Evolutionary conservation across 352 stramenopile genomes (phyloP).

Genomic region (Globisporangium carolinianum): DNA sequence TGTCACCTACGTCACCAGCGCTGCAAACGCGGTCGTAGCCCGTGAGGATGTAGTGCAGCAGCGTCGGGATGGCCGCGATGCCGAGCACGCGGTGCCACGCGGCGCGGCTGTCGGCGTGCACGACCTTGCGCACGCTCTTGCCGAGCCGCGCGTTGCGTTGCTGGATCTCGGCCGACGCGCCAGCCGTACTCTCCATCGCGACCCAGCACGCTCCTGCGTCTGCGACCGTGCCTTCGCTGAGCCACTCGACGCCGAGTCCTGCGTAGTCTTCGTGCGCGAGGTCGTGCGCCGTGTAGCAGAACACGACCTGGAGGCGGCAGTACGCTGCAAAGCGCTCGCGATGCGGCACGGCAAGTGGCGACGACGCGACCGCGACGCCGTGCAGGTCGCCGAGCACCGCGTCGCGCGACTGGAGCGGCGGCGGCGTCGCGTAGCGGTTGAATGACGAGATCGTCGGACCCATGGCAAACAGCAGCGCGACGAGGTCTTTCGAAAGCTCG

Average conservation of each 20-base stretch:
- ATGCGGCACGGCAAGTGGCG: conserved; percentile 31
- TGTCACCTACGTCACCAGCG: neutral
- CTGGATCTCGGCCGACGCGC: conserved; percentile 61
- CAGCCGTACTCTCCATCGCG: conserved; percentile 42
- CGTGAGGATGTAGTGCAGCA: conserved; percentile 62
- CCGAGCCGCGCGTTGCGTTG: conserved; percentile 60
- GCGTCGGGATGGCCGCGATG: conserved; percentile 35
- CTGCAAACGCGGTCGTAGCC: conserved; percentile 30
- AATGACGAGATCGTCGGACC: conserved; percentile 59
- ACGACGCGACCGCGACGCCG: conserved; percentile 32
- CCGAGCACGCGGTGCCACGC: conserved; percentile 55
- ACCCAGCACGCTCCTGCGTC: conserved; percentile 57
- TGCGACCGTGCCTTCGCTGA: conserved; percentile 43
- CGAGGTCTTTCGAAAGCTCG: conserved; percentile 40
- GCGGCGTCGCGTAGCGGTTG: conserved; percentile 33
- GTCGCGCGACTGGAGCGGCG: conserved; percentile 11
- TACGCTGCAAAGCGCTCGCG: conserved; percentile 30
- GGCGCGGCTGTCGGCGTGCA: conserved; percentile 30
- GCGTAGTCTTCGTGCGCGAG: conserved; percentile 49
- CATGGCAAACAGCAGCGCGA: conserved; percentile 53
- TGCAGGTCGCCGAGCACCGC: conserved; percentile 45
- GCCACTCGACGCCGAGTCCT: conserved; percentile 63
- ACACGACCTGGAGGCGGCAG: conserved; percentile 66
- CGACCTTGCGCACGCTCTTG: conserved; percentile 45
- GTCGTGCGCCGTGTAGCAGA: conserved; percentile 63